Conservation (phyloP, 768 basidiomycete species). For the Lentinula raphanica region DNA sequence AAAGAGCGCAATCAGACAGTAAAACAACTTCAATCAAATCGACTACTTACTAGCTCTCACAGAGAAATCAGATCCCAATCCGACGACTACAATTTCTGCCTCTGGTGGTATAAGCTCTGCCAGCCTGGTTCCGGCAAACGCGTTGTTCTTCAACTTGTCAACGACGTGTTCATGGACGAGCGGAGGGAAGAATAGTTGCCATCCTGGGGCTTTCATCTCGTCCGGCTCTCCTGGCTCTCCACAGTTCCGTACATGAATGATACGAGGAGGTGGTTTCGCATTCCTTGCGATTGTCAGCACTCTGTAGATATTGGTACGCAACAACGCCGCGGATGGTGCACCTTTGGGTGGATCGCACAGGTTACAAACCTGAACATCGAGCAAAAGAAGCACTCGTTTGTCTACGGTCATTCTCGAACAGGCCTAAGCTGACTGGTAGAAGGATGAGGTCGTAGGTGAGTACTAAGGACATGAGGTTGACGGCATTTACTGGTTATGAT, state of each 20-base stretch:
- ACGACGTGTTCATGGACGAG: slow-evolving; percentile 47
- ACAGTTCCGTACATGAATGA: slow-evolving; percentile 64
- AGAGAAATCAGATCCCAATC: slow-evolving; percentile 65
- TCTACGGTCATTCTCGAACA: not conserved
- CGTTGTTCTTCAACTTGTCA: slow-evolving; percentile 69
- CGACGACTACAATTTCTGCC: slow-evolving; percentile 62
- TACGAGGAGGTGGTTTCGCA: slow-evolving; percentile 43
- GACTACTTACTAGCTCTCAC: slow-evolving; percentile 34
- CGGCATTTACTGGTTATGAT: not conserved
- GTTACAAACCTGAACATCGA: slow-evolving; percentile 37
- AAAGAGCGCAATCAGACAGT: not conserved
- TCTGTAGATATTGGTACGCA: slow-evolving; percentile 32
- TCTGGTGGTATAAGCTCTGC: slow-evolving; percentile 42
- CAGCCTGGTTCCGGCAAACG: slow-evolving; percentile 56
- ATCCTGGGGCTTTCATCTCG: slow-evolving; percentile 49
- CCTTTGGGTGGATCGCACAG: slow-evolving; percentile 31
- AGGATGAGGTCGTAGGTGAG: not conserved
- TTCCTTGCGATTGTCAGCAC: slow-evolving; percentile 40
- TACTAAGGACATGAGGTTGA: not conserved
- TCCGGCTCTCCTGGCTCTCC: slow-evolving; percentile 61
- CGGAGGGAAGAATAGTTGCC: slow-evolving; percentile 56
- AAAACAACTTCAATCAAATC: not conserved
- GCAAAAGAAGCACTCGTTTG: slow-evolving; percentile 37
- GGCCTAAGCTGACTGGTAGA: not conserved
- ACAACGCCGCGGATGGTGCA: slow-evolving; percentile 28